A percentile compares a stretch with the other conserved stretches of the same genome.
phyloP scores from a whole-genome alignment of 345 rosid species.

The Brassica carinata region DNA sequence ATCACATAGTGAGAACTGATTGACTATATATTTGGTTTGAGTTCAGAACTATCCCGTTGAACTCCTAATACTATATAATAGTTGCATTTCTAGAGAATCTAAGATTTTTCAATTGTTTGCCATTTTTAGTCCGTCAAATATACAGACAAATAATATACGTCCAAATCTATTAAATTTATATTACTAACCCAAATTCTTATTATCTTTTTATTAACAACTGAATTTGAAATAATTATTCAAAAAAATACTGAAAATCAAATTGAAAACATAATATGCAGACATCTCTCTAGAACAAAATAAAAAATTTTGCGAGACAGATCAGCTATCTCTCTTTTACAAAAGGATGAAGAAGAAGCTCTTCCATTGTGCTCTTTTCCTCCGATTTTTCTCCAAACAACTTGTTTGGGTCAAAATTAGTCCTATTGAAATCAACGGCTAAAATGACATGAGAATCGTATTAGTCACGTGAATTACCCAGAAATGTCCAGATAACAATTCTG shows the following conservation, averaged over 20 bases:
- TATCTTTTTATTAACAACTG: too few species aligned
- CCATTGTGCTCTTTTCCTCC: too few species aligned
- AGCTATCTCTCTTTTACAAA: conserved; percentile 38
- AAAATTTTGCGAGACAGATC: not conserved
- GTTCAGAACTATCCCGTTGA: not conserved
- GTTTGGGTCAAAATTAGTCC: too few species aligned
- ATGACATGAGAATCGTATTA: too few species aligned
- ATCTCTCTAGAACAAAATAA: not conserved
- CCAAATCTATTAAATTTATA: too few species aligned
- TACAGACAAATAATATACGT: not conserved
- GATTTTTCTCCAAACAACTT: too few species aligned
- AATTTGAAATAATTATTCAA: not conserved
- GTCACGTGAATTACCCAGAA: too few species aligned
- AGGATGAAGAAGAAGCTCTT: conserved; percentile 40
- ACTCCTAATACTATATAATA: not conserved
- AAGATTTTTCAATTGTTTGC: not conserved
- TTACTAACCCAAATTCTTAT: too few species aligned
- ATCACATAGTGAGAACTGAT: not conserved
- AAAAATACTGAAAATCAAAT: not conserved
- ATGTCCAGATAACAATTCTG: too few species aligned
- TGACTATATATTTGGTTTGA: not conserved
- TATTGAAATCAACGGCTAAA: too few species aligned
- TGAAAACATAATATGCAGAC: not conserved
- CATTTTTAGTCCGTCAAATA: not conserved
- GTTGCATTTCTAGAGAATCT: not conserved